A percentile compares a stretch with the other conserved stretches of the same genome.
Conservation (phyloP, 352 stramenopile species). For the Vaucheria bursata region DNA sequence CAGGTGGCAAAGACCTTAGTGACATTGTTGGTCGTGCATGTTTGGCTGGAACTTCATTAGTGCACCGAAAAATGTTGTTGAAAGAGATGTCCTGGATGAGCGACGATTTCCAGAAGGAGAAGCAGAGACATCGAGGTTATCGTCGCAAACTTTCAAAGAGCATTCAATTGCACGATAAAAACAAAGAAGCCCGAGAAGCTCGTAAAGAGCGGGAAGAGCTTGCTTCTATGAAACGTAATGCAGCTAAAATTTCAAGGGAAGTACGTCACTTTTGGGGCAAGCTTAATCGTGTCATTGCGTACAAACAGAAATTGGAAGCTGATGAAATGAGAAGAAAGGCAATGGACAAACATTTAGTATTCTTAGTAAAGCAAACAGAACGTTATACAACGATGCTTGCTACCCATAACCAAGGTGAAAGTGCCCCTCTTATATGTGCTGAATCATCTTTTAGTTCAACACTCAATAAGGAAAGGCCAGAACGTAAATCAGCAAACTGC, state of each 20-base stretch:
- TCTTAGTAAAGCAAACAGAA: slow-evolving; percentile 90
- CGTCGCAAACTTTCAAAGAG: slow-evolving; percentile 56
- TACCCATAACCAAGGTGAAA: slow-evolving; percentile 52
- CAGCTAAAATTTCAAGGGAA: slow-evolving; percentile 67
- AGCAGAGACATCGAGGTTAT: slow-evolving; percentile 64
- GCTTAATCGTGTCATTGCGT: slow-evolving; percentile 93
- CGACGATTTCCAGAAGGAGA: slow-evolving; percentile 77
- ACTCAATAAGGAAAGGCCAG: too few species aligned
- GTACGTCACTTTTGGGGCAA: slow-evolving; percentile 91
- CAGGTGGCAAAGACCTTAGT: slow-evolving; percentile 22
- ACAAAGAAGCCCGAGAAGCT: slow-evolving; percentile 47
- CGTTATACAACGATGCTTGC: slow-evolving; percentile 79
- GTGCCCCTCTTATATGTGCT: too few species aligned
- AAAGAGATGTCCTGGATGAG: slow-evolving; percentile 75
- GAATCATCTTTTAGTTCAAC: too few species aligned
- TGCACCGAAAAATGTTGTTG: slow-evolving; percentile 50
- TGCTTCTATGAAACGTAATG: slow-evolving; percentile 49
- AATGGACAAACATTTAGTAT: slow-evolving; percentile 92
- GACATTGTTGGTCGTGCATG: slow-evolving; percentile 31
- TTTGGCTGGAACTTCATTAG: slow-evolving; percentile 51
- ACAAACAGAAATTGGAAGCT: slow-evolving; percentile 86
- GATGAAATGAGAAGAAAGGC: slow-evolving; percentile 67
- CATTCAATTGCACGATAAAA: slow-evolving; percentile 57
- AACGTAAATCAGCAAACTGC: too few species aligned
- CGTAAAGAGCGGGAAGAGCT: slow-evolving; percentile 46